Percentiles rank a stretch among this genome's conserved stretches.
These are phyloP conservation scores for Schwanniomyces occidentalis DNA, from an alignment of 805 yeast species.

Conservation along the genomic window DNA sequence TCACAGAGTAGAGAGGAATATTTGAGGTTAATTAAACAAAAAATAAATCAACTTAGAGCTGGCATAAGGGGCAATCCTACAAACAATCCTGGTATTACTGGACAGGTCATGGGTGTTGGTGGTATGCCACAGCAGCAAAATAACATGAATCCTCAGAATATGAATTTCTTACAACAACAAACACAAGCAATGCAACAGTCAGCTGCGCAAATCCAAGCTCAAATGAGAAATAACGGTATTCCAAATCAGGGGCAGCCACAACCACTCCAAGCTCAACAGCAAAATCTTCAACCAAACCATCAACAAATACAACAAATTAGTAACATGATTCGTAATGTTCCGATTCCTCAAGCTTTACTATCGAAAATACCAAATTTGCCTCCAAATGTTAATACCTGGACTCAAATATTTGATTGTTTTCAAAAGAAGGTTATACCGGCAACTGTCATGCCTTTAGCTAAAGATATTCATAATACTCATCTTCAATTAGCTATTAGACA, in stretches of 20 bases:
- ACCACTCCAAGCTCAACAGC: slow-evolving; percentile 21
- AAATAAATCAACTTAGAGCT: slow-evolving; percentile 33
- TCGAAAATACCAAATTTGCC: slow-evolving; percentile 75
- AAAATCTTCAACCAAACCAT: slow-evolving; percentile 16
- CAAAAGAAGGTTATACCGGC: slow-evolving; percentile 60
- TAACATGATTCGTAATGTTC: slow-evolving; percentile 55
- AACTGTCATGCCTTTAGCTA: slow-evolving; percentile 57
- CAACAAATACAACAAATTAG: slow-evolving; percentile 42
- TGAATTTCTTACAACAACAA: slow-evolving; percentile 40
- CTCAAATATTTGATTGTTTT: slow-evolving; percentile 64
- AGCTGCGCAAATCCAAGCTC: slow-evolving; percentile 43
- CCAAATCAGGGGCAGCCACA: slow-evolving; percentile 9
- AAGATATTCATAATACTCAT: slow-evolving; percentile 68
- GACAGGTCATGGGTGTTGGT: slow-evolving; percentile 16
- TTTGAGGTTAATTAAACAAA: slow-evolving; percentile 40
- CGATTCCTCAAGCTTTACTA: slow-evolving; percentile 70
- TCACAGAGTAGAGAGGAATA: slow-evolving; percentile 61
- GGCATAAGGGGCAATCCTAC: slow-evolving; percentile 15
- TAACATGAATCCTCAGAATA: slow-evolving; percentile 18
- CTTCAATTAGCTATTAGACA: slow-evolving; percentile 55
- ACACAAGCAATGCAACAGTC: slow-evolving; percentile 54
- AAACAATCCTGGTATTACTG: slow-evolving; percentile 4
- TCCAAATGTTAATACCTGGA: slow-evolving; percentile 78
- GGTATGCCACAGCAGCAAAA: slow-evolving; percentile 12
- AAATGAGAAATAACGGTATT: slow-evolving; percentile 17